Conservation (phyloP, 1,284 basidiomycete species). For the Omphalotus olearius region DNA sequence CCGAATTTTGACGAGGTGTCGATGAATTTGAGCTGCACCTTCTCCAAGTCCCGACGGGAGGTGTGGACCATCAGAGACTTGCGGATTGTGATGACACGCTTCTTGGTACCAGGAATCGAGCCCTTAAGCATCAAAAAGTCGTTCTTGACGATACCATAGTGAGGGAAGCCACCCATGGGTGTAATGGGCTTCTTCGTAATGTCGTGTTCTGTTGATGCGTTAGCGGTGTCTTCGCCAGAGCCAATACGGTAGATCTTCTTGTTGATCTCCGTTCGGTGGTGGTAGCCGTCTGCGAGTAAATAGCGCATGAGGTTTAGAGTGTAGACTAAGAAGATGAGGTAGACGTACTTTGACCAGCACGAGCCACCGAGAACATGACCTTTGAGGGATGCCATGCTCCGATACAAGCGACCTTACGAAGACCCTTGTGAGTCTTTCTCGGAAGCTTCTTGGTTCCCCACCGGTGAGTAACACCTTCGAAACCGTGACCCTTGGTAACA, state of each 20-base stretch:
- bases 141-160: slow-evolving; percentile 98
- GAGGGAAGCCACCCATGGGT: slow-evolving; percentile 98
- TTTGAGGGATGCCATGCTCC: slow-evolving; percentile 99
- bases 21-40: slow-evolving; percentile 98
- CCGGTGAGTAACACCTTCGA: slow-evolving; percentile 98
- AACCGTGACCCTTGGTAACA: slow-evolving; percentile 99
- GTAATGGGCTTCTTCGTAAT: slow-evolving; percentile 95
- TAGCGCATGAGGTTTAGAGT: background rate
- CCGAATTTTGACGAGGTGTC: slow-evolving; percentile 96
- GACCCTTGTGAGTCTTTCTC: slow-evolving; percentile 99
- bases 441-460: slow-evolving; percentile 99
- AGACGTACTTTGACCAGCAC: slow-evolving; percentile 94
- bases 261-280: slow-evolving; percentile 97
- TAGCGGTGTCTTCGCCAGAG: slow-evolving; percentile 74
- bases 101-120: slow-evolving; percentile 92
- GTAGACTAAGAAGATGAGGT: background rate
- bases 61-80: slow-evolving; percentile 88
- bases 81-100: slow-evolving; percentile 93
- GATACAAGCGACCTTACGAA: slow-evolving; percentile 99
- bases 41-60: slow-evolving; percentile 88
- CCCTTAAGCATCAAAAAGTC: slow-evolving; percentile 98
- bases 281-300: slow-evolving; percentile 81
- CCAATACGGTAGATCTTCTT: slow-evolving; percentile 99
- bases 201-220: slow-evolving; percentile 93
- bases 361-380: slow-evolving; percentile 99